phyloP scores from a whole-genome alignment of 805 yeast genomes.

The Lipomyces yamadae region DNA sequence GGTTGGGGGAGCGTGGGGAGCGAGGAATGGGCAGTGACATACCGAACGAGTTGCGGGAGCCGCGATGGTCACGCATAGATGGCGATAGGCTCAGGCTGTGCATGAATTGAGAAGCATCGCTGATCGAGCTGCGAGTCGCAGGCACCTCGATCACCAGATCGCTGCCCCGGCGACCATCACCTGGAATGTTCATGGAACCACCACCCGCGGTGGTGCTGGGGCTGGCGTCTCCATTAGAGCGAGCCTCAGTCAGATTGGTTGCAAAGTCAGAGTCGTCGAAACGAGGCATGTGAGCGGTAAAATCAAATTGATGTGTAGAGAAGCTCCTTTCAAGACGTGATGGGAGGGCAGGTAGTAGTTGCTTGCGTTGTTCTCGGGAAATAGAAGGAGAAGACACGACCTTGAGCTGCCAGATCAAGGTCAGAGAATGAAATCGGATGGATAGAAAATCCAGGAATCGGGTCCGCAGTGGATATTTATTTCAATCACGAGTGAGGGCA shows the following conservation, averaged over 20 bases:
- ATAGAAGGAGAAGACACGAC: slow-evolving; percentile 9
- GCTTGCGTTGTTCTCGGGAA: slow-evolving; percentile 9
- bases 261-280: slow-evolving; percentile 10
- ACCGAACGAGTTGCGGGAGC: slow-evolving; percentile 17
- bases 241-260: slow-evolving; percentile 10
- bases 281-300: slow-evolving; percentile 13
- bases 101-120: slow-evolving; percentile 10
- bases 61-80: slow-evolving; percentile 12
- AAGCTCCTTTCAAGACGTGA: slow-evolving; percentile 8
- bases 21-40: slow-evolving; percentile 14
- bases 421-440: slow-evolving; percentile 11
- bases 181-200: slow-evolving; percentile 11
- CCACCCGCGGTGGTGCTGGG: slow-evolving; percentile 11
- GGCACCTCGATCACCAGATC: slow-evolving; percentile 12
- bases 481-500: slow-evolving; percentile 9
- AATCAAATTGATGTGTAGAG: slow-evolving; percentile 8
- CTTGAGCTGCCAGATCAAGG: slow-evolving; percentile 7
- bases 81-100: slow-evolving; percentile 13
- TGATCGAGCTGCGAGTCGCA: slow-evolving; percentile 11
- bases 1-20: slow-evolving; percentile 9
- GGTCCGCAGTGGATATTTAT: slow-evolving; percentile 4
- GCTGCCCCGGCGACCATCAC: slow-evolving; percentile 12
- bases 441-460: slow-evolving; percentile 7
- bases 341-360: slow-evolving; percentile 3
- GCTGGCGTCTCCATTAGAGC: slow-evolving; percentile 12